A percentile compares a stretch with the other conserved stretches of the same genome.
Evolutionary conservation across 1,284 basidiomycete species (phyloP).

Genomic region (Tilletiopsis washingtonensis): DNA sequence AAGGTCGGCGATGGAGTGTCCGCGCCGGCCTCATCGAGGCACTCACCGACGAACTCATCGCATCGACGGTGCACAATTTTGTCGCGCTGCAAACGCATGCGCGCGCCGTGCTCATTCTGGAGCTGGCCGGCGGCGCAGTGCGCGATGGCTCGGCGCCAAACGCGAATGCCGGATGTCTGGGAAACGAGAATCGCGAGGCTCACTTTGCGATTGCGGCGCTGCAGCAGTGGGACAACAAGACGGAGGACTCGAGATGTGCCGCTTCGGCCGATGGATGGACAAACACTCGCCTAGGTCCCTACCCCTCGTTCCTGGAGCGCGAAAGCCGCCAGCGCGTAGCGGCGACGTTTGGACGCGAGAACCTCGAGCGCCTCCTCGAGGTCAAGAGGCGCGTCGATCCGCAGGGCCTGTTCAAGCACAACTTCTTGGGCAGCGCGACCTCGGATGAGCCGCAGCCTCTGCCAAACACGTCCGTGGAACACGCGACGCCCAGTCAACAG

Average conservation of each 20-base stretch:
- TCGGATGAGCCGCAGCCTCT: no score
- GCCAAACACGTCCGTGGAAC: no score
- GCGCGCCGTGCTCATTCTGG: slow-evolving; percentile 32
- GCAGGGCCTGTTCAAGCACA: slow-evolving; percentile 25
- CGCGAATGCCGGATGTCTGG: slow-evolving; percentile 57
- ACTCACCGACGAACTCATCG: slow-evolving; percentile 74
- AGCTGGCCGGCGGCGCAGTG: slow-evolving; percentile 74
- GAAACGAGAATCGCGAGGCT: slow-evolving; percentile 66
- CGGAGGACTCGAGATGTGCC: slow-evolving; percentile 57
- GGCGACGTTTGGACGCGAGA: slow-evolving; percentile 24
- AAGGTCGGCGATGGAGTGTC: slow-evolving; percentile 48
- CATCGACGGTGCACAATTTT: slow-evolving; percentile 71
- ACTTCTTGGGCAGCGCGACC: slow-evolving; percentile 16
- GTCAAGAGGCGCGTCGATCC: slow-evolving; percentile 33
- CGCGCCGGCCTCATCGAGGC: slow-evolving; percentile 55
- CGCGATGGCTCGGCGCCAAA: slow-evolving; percentile 61
- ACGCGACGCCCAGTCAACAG: no score
- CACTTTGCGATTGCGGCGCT: slow-evolving; percentile 77
- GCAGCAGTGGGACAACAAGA: slow-evolving; percentile 80
- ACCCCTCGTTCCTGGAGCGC: slow-evolving; percentile 32
- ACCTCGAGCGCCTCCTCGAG: slow-evolving; percentile 21
- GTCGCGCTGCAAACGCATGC: slow-evolving; percentile 57
- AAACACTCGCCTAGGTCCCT: no score
- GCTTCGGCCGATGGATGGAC: no score
- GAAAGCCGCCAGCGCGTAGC: slow-evolving; percentile 24